Conservation (phyloP, 1,284 basidiomycete species). For the Microbotryum lychnidis-dioicae region DNA sequence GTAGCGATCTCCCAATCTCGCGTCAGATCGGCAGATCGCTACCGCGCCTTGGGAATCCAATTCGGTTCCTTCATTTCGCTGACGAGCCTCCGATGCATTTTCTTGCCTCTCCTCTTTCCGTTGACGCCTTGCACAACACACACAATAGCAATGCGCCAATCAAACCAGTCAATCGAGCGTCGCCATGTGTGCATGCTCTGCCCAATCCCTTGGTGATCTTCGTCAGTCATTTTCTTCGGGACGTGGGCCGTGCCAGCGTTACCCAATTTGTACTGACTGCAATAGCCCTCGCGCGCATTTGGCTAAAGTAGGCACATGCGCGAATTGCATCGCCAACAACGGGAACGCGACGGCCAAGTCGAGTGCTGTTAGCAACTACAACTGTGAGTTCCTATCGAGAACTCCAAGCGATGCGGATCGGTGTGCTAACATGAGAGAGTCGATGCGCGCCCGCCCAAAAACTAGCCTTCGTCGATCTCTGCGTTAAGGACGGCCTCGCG, state of each 20-base stretch:
- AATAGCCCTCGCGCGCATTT: no score
- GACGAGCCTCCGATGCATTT: background rate
- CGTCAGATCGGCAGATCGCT: background rate
- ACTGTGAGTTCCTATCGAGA: background rate
- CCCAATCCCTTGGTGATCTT: slow-evolving; percentile 18
- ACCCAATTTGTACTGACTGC: background rate
- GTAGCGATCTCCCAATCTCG: background rate
- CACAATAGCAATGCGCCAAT: slow-evolving; percentile 16
- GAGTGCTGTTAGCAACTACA: slow-evolving; percentile 22
- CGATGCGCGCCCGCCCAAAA: background rate
- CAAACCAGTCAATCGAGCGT: slow-evolving; percentile 14
- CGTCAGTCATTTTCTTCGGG: background rate
- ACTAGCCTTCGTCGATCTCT: slow-evolving; percentile 24
- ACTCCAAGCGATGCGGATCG: background rate
- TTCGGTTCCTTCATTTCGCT: background rate
- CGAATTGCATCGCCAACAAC: slow-evolving; percentile 15
- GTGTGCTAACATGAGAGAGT: background rate
- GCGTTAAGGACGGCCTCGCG: slow-evolving; percentile 24
- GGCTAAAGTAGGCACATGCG: slow-evolving; percentile 6
- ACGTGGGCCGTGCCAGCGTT: background rate
- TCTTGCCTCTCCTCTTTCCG: background rate
- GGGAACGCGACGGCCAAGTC: slow-evolving; percentile 5
- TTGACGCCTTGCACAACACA: background rate
- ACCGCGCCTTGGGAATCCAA: background rate
- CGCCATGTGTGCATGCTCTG: slow-evolving; percentile 27